phyloP scores from a whole-genome alignment of 495 filamentous ascomycete genomes.

The Letharia columbiana region DNA sequence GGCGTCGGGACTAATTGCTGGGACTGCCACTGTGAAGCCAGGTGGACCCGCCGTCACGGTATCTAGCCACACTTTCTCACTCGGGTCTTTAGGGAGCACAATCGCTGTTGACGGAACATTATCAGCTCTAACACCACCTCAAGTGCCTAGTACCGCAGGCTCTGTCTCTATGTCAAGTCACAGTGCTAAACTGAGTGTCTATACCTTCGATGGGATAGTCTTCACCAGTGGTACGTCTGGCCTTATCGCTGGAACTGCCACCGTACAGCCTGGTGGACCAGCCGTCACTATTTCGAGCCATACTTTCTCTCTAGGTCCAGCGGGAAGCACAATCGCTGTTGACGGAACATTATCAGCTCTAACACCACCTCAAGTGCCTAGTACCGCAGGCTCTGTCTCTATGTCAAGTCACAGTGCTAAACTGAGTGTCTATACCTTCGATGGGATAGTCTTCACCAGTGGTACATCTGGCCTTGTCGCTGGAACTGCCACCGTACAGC shows the following conservation, averaged over 20 bases:
- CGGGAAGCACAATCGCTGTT: not conserved
- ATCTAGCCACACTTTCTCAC: not conserved
- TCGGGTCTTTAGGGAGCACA: not conserved
- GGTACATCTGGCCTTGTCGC: not conserved
- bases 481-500: not conserved
- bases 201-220: slow-evolving; percentile 4
- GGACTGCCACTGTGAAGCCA: not conserved
- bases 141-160: not conserved
- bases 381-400: not conserved
- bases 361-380: not conserved
- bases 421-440: not conserved
- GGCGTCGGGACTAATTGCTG: not conserved
- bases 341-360: not conserved
- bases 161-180: not conserved
- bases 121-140: not conserved
- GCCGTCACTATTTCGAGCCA: not conserved
- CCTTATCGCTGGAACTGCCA: not conserved
- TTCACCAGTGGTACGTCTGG: not conserved
- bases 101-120: not conserved
- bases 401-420: not conserved
- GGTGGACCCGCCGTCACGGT: not conserved
- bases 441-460: slow-evolving; percentile 1
- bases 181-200: not conserved
- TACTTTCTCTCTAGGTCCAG: not conserved
- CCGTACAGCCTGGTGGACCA: not conserved